Base-by-base conservation (phyloP, 139 green algal species). In the Chlamydomonas sphaeroides region DNA sequence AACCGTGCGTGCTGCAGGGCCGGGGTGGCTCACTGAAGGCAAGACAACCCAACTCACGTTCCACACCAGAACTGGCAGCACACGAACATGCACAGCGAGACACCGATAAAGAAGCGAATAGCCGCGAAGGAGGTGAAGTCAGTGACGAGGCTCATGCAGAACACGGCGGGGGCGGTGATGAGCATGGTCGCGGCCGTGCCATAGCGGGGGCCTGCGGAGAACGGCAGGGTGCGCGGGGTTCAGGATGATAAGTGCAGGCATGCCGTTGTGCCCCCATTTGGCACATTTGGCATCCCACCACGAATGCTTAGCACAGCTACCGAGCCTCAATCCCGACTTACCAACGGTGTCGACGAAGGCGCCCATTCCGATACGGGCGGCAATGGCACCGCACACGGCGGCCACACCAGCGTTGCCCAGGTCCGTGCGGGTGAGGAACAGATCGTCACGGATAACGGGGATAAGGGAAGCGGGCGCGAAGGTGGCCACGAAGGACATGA, bases 31-130 rank as follows among this genome's bases (percentile, higher is more conserved):
- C 11, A 14, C 45, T 21, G 14, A 53, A 14, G 45, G 11, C 14
- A 53, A 14, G 10, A 53, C 11, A 10, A 53, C 53, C 53, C 1
- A 33, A 38, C 41, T 65, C 32, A 70, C 68, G 39, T 80, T 36
- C 78, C 84, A 1, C 73, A 73, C 96, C 97, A 98, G 87, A 97
- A 98, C 88, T 98, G 95, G 90, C 92, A 96, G 65, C 89, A 90
- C n/a, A 99, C 95, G 87, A 98, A 98, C 65, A 90, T 83, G 83
- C 78, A 86, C n/a, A 90, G 79, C 1, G 84, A 91, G 78, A 94
- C 94, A 41, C 96, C 96, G 72, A 97, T 97, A 86, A 96, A 88
- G 45, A 97, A 84, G 65, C 96, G 92, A 39, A 79, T 83, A 18
- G 88, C 68, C 7, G 63, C 78, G 78, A 79, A 80, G 49, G 87